phyloP scores from a whole-genome alignment of 202 grass and related monocot genomes.

The Brachypodium distachyon region DNA sequence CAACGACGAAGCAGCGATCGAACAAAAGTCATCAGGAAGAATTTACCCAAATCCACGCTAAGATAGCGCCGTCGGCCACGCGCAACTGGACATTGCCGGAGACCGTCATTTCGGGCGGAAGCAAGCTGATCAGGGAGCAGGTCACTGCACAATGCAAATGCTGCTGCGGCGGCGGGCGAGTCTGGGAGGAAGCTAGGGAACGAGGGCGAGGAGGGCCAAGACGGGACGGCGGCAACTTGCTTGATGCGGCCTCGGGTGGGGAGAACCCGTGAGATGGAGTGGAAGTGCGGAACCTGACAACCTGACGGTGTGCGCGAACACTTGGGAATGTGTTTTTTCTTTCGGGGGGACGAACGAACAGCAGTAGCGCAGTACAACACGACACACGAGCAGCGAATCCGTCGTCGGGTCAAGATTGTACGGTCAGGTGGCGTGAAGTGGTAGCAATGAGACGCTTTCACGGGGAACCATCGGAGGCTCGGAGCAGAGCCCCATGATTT shows the following conservation, averaged over 20 bases:
- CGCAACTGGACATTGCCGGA: background rate
- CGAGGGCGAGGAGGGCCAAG: background rate
- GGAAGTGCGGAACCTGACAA: too few relatives aligned
- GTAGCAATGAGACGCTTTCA: background rate
- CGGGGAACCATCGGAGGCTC: too few relatives aligned
- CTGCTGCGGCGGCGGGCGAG: background rate
- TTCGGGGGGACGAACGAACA: background rate
- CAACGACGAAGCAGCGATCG: background rate
- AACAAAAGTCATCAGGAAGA: background rate
- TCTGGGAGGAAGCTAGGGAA: too few relatives aligned
- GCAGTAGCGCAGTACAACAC: too few relatives aligned
- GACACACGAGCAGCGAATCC: background rate
- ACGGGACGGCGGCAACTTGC: background rate
- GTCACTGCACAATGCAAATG: too few relatives aligned
- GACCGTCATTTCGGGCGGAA: background rate
- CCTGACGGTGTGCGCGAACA: too few relatives aligned
- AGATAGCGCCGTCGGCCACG: background rate
- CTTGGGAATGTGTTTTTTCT: too few relatives aligned
- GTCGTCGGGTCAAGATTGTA: background rate
- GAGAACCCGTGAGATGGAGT: too few relatives aligned
- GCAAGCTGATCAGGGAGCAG: background rate
- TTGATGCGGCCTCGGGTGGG: too few relatives aligned
- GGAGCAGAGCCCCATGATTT: too few relatives aligned
- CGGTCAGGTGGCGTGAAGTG: background rate
- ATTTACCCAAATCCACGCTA: constrained; percentile 20